Base-by-base conservation (phyloP, 2,329 filamentous ascomycete genomes). In the Didymella segeticola region DNA sequence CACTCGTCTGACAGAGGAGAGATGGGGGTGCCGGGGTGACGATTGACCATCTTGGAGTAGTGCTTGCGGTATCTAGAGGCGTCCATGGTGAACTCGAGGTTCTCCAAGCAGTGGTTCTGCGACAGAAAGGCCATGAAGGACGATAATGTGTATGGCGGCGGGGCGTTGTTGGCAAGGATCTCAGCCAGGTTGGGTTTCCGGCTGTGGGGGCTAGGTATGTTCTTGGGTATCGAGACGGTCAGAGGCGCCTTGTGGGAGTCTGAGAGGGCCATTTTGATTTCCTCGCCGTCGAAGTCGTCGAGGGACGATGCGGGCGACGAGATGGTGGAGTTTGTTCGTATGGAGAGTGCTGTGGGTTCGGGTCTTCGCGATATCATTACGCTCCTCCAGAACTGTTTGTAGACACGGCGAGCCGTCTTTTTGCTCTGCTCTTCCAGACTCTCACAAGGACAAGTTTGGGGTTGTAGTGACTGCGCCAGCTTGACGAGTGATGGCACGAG, bases 81-180 rank as follows among this genome's bases (percentile, higher is more conserved):
- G 73, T 97, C 95, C 82, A 97, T 89, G 33, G 93, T 96, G 75
- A 99, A 99, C 72, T 98, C 95, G 31, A 99, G 81, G 1, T 93
- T 97, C 76, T 99, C 95, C 61, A 98, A 80, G 72, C 95, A 99
- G 76, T 98, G 93, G 69, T 98, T 98, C 70, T 96, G 93, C 1
- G 93, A 97, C 4, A 98, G 83, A 69, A 96, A 98, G 50, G 93
- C 93, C 86, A 95, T 98, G 76, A 98, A 98, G 26, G 93, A 93
- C 56, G 86, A 88, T 8, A 97, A 81, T 0, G 93, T 96, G 83
- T 91, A 98, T 63, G 95, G 95, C 33, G 91, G 87, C 8, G 90
- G 87, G 29, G 95, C 90, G 37, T 85, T 86, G 77, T 97, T 95
- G 61, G 90, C 85, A 37, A 99, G 84, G 23, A 99, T 96, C 67